Evolutionary conservation across 2,329 filamentous ascomycete species (phyloP).

Genomic region (Aureobasidium mangrovei): DNA sequence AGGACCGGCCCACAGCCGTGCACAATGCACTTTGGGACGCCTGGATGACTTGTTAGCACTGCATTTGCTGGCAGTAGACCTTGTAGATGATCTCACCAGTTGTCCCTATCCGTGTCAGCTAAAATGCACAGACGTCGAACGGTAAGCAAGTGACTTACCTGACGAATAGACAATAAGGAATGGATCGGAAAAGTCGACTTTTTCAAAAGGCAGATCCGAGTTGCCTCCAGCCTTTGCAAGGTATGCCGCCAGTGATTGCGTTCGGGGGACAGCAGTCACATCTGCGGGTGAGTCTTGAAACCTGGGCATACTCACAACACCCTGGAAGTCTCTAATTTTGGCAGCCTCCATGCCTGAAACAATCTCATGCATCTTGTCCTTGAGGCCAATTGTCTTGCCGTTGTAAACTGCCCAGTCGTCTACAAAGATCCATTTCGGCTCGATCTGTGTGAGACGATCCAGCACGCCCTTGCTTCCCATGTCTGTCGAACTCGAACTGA

Average conservation of each 20-base stretch:
- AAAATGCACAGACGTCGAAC: background rate
- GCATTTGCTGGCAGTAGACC: too few relatives aligned
- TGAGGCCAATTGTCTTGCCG: conserved; percentile 62
- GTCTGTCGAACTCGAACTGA: conserved; percentile 69
- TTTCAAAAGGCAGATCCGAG: conserved; percentile 44
- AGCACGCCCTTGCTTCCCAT: conserved; percentile 74
- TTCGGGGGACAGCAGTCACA: conserved; percentile 44
- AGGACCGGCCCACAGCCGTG: conserved; percentile 62
- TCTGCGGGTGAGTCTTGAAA: conserved; percentile 52
- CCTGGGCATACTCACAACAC: conserved; percentile 57
- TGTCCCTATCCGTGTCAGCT: too few relatives aligned
- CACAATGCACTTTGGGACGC: conserved; percentile 76
- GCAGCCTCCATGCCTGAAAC: conserved; percentile 50
- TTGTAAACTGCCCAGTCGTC: conserved; percentile 76
- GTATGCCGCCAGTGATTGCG: conserved; percentile 37
- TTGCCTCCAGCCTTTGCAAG: conserved; percentile 31
- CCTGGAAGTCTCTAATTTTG: conserved; percentile 45
- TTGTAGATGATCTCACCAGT: too few relatives aligned
- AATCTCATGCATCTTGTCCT: conserved; percentile 61
- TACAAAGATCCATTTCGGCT: conserved; percentile 72
- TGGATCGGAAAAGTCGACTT: conserved; percentile 62
- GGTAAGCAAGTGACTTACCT: background rate
- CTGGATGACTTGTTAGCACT: conserved; percentile 47
- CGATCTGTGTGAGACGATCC: conserved; percentile 64
- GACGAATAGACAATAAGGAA: conserved; percentile 60